Evolutionary conservation across 768 basidiomycete species (phyloP), one percentile per base, ranked within the genome.

Genomic region (Cytidiella melzeri): DNA sequence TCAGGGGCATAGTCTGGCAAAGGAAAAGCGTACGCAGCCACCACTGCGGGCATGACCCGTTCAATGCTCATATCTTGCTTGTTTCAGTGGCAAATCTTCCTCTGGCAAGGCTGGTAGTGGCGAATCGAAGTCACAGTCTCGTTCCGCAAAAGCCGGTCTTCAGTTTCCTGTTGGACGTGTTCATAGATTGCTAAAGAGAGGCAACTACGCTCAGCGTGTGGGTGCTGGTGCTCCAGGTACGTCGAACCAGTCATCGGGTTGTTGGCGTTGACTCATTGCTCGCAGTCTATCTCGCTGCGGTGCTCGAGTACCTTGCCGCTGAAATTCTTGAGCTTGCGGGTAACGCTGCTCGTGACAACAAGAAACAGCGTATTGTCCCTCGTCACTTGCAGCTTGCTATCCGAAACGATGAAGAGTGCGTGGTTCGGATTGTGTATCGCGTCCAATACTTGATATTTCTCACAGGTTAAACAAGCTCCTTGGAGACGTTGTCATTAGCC

Each of bases 251-350:
- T 4, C 3, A 1, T 10, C 5, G 20, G 41, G 18, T 5, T 12
- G 26, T 19, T 26, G 2, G 11, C n/a, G 23, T 2, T 28, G 24
- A 28, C 13, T 20, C 3, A 6, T n/a, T 51, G 51, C 26, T 45
- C 49, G 2, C 45, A 84, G 90, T 90, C 43, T 91, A 89, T 68
- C 79, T 90, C 50, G 83, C 88, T 50, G 87, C 87, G 45, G 89
- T 92, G 47, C 76, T 92, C 23, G 91, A 92, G 67, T 92, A 93
- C 66, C 77, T 93, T 30, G 78, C 82, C 5, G 91, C 90, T 24
- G 91, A 93, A 67, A 82, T 93, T 60, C 77, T 92, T 45, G 90
- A 92, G 67, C 73, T 92, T 40, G 87, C 90, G 47, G 90, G 90
- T 4, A 82, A 81, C 59, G 79, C 81, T 28, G 86, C 87, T 43